phyloP scores from a whole-genome alignment of 2,329 filamentous ascomycete genomes.

The Raffaelea arxii region DNA sequence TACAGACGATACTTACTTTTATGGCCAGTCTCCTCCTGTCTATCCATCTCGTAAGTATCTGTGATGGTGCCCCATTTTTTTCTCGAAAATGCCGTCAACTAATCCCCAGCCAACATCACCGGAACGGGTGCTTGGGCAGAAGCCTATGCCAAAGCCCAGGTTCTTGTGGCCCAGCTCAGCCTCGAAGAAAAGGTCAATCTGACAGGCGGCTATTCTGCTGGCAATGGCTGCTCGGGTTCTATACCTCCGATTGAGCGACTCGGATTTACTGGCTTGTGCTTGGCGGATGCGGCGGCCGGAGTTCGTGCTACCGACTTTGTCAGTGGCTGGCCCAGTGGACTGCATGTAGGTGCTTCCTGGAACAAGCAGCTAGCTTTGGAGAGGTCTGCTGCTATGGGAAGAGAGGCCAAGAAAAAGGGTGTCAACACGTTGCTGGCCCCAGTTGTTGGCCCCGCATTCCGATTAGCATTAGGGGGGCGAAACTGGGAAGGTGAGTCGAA shows the following conservation, averaged over 20 bases:
- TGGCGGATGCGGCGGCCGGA: conserved; percentile 32
- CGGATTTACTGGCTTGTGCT: conserved; percentile 30
- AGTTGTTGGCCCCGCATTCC: conserved; percentile 56
- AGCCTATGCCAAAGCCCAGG: conserved; percentile 46
- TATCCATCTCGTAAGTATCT: not conserved
- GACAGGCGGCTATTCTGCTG: not conserved
- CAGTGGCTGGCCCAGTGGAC: conserved; percentile 28
- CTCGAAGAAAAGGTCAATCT: conserved; percentile 68
- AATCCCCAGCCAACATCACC: not conserved
- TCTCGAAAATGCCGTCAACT: not conserved
- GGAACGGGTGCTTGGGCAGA: not conserved
- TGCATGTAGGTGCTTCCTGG: conserved; percentile 45
- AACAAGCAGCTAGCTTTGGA: conserved; percentile 59
- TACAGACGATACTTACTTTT: not conserved
- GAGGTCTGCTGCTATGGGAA: conserved; percentile 64
- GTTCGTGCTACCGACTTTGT: conserved; percentile 30
- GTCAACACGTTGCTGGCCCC: conserved; percentile 71
- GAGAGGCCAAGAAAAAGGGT: conserved; percentile 67
- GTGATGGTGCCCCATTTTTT: too few species aligned
- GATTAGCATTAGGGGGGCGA: conserved; percentile 50
- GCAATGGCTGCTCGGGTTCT: not conserved
- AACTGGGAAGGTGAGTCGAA: conserved; percentile 36
- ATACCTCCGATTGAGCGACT: conserved; percentile 22
- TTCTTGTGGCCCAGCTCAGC: conserved; percentile 65
- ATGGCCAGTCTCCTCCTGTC: not conserved